Percentiles rank a stretch among this genome's conserved stretches.
Evolutionary conservation across 2,329 filamentous ascomycete species (phyloP).

Genomic region (Ceratocystis ficicola): DNA sequence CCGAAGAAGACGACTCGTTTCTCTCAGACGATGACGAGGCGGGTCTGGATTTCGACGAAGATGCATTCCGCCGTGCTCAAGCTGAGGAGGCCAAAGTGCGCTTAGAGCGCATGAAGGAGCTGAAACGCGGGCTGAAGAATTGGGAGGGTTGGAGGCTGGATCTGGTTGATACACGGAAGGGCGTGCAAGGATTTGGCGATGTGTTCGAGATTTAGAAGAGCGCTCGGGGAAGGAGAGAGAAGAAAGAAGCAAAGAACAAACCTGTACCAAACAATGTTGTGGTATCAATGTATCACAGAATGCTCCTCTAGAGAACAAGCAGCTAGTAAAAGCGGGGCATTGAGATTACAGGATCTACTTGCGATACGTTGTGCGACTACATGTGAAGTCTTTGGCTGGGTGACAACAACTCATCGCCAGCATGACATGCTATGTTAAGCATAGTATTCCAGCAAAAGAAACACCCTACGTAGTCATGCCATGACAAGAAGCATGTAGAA

Average conservation of each 20-base stretch:
- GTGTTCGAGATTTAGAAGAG: constrained; percentile 47
- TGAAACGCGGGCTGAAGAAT: constrained; percentile 51
- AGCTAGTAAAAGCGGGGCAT: too few relatives aligned
- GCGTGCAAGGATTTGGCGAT: constrained; percentile 48
- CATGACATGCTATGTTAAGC: not conserved
- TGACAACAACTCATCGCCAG: too few relatives aligned
- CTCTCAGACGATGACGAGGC: constrained; percentile 45
- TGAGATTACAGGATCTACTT: too few relatives aligned
- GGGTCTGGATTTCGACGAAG: constrained; percentile 48
- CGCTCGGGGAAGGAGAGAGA: not conserved
- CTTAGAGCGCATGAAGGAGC: constrained; percentile 51
- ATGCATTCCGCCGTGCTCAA: constrained; percentile 50
- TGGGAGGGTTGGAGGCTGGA: constrained; percentile 58
- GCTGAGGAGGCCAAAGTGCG: constrained; percentile 49
- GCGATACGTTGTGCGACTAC: too few relatives aligned
- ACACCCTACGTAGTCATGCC: not conserved
- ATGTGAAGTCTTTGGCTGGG: too few relatives aligned
- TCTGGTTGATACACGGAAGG: constrained; percentile 47
- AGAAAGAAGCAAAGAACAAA: not conserved
- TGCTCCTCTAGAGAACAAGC: too few relatives aligned
- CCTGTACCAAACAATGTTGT: too few relatives aligned
- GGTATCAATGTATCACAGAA: too few relatives aligned
- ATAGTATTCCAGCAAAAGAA: not conserved
- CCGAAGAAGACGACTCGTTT: constrained; percentile 36
- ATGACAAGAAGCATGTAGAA: not conserved